Conservation (phyloP, 441 rosid genomes). For the Brassica hybrid region DNA sequence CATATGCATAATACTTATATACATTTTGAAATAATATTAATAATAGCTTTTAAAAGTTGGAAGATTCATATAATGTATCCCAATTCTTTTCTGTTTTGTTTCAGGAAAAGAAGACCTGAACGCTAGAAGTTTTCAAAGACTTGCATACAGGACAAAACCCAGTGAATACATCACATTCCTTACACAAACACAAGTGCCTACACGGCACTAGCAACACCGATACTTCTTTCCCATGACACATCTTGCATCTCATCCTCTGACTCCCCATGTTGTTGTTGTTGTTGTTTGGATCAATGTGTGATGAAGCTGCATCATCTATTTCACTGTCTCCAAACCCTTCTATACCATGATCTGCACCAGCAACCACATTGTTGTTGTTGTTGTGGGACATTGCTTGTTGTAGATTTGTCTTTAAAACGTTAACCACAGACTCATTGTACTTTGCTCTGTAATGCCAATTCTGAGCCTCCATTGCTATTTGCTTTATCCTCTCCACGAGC, state of each 20-base stretch:
- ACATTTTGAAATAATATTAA: constrained; percentile 17
- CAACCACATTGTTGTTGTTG: constrained; percentile 37
- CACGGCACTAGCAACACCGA: constrained; percentile 63
- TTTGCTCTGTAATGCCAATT: constrained; percentile 72
- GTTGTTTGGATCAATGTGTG: constrained; percentile 52
- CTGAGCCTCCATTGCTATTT: constrained; percentile 55
- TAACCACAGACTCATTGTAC: constrained; percentile 65
- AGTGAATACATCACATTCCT: constrained; percentile 57
- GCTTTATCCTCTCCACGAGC: constrained; percentile 64
- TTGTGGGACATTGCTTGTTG: constrained; percentile 59
- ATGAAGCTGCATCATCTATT: constrained; percentile 62
- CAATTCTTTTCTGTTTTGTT: not conserved
- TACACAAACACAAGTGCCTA: constrained; percentile 70
- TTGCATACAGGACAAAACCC: constrained; percentile 61
- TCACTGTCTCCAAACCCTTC: constrained; percentile 82
- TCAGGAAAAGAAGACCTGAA: constrained; percentile 42
- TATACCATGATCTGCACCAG: constrained; percentile 45
- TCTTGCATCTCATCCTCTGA: constrained; percentile 53
- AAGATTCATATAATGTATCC: not conserved
- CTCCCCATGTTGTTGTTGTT: constrained; percentile 31
- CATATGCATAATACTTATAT: not conserved
- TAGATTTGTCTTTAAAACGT: constrained; percentile 59
- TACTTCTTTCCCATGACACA: constrained; percentile 58
- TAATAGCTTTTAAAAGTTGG: not conserved
- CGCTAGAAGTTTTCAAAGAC: constrained; percentile 60